phyloP scores from a whole-genome alignment of 2,329 filamentous ascomycete genomes.

The Fusarium coicis region DNA sequence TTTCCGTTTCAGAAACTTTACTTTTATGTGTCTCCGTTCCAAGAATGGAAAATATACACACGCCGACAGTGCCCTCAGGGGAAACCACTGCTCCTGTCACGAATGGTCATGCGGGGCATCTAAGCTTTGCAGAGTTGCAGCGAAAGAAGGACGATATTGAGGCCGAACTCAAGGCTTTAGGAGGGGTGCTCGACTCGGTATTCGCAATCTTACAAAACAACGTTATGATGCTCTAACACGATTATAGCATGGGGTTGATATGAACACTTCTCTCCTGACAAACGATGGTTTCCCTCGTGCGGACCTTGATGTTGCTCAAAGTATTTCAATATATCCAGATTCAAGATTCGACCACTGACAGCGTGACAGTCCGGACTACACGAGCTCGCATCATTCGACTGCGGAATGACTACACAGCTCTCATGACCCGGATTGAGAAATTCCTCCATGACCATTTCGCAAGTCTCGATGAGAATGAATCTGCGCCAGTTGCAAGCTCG shows the following conservation, averaged over 20 bases:
- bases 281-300: slow-evolving; percentile 91
- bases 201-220: slow-evolving; percentile 41
- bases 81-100: slow-evolving; percentile 70
- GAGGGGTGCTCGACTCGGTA: slow-evolving; percentile 89
- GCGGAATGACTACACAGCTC: slow-evolving; percentile 90
- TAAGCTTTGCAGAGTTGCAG: slow-evolving; percentile 83
- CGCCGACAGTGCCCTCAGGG: slow-evolving; percentile 75
- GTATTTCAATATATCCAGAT: slow-evolving; percentile 59
- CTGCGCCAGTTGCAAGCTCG: slow-evolving; percentile 23
- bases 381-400: slow-evolving; percentile 88
- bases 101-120: slow-evolving; percentile 70
- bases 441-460: slow-evolving; percentile 92
- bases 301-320: slow-evolving; percentile 95
- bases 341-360: slow-evolving; percentile 25
- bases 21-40: slow-evolving; percentile 24
- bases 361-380: slow-evolving; percentile 83
- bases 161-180: slow-evolving; percentile 84
- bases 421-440: slow-evolving; percentile 86
- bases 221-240: slow-evolving; percentile 33
- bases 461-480: slow-evolving; percentile 66
- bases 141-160: slow-evolving; percentile 86
- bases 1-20: background rate
- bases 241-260: slow-evolving; percentile 85
- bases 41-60: slow-evolving; percentile 66
- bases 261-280: slow-evolving; percentile 89